Evolutionary conservation across 2,329 filamentous ascomycete species (phyloP).

Genomic region (Penicillium sp.): DNA sequence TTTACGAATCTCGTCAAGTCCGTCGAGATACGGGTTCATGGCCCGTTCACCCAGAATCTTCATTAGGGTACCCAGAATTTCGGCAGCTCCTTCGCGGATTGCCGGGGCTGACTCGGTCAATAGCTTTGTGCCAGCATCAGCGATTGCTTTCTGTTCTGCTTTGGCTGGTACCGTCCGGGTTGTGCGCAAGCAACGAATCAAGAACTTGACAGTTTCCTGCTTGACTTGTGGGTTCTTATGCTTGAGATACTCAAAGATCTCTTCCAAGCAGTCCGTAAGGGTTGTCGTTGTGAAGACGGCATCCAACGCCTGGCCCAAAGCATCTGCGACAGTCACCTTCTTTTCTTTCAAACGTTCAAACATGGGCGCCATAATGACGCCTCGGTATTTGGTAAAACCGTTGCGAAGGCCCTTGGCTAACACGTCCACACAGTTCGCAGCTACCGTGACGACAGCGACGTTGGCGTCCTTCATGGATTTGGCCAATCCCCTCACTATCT

Average conservation of each 20-base stretch:
- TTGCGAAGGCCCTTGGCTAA: constrained; percentile 81
- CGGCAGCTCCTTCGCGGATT: constrained; percentile 82
- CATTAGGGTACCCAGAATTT: constrained; percentile 91
- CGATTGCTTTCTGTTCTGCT: constrained; percentile 76
- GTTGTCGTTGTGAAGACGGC: constrained; percentile 63
- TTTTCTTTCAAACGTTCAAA: constrained; percentile 98
- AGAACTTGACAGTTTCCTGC: constrained; percentile 87
- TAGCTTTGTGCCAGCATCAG: constrained; percentile 85
- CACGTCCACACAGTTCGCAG: constrained; percentile 87
- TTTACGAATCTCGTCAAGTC: constrained; percentile 92
- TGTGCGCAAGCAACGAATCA: constrained; percentile 81
- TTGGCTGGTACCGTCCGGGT: constrained; percentile 82
- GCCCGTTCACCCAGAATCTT: constrained; percentile 96
- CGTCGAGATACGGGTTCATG: constrained; percentile 90
- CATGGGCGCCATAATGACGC: constrained; percentile 79
- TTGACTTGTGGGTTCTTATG: constrained; percentile 99
- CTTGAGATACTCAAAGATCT: constrained; percentile 76
- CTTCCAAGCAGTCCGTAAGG: constrained; percentile 84
- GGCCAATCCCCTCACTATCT: constrained; percentile 77
- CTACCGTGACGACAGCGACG: constrained; percentile 86
- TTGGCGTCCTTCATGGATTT: constrained; percentile 99
- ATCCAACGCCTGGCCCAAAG: constrained; percentile 80
- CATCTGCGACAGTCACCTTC: constrained; percentile 84
- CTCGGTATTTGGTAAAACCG: constrained; percentile 75
- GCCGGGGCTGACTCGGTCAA: constrained; percentile 84